These are phyloP conservation scores for Fusarium drepaniforme DNA, from an alignment of 2,329 filamentous ascomycete species.

Conservation along the genomic window DNA sequence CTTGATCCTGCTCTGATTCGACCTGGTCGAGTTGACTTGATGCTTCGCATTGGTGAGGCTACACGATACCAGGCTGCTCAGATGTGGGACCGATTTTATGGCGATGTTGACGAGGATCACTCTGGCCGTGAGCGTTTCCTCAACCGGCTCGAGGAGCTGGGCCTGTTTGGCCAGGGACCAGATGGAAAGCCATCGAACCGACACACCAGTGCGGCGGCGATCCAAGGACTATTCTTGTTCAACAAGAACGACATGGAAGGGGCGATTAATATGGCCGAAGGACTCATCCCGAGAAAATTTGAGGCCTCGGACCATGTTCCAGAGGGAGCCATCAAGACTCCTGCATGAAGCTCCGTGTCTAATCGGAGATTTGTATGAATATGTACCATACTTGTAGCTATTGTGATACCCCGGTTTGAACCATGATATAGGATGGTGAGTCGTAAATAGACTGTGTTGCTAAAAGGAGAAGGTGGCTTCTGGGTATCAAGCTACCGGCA, in stretches of 20 bases:
- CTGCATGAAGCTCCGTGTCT: constrained; percentile 45
- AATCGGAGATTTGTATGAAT: constrained; percentile 15
- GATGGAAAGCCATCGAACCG: constrained; percentile 61
- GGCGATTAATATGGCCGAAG: constrained; percentile 83
- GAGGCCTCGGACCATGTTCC: constrained; percentile 58
- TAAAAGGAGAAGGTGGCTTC: neutral
- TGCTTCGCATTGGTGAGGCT: constrained; percentile 88
- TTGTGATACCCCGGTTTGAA: constrained; percentile 35
- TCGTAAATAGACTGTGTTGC: constrained; percentile 6
- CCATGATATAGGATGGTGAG: constrained; percentile 4
- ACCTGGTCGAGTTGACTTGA: constrained; percentile 94
- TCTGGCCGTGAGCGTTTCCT: constrained; percentile 77
- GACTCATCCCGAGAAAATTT: constrained; percentile 69
- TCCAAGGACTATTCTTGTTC: constrained; percentile 95
- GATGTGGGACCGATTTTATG: constrained; percentile 97
- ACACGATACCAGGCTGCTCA: constrained; percentile 84
- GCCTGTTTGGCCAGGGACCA: constrained; percentile 72
- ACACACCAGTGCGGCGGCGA: constrained; percentile 85
- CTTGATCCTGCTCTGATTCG: constrained; percentile 90
- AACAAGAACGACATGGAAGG: constrained; percentile 93
- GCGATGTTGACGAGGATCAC: constrained; percentile 78
- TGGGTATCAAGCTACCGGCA: neutral
- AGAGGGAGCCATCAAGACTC: constrained; percentile 57
- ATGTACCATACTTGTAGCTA: constrained; percentile 26
- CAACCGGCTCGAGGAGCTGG: constrained; percentile 74